A percentile compares a stretch with the other conserved stretches of the same genome.
These are phyloP conservation scores for Sphaerostilbella broomeana DNA, from an alignment of 2,329 filamentous ascomycete species.

Conservation along the genomic window DNA sequence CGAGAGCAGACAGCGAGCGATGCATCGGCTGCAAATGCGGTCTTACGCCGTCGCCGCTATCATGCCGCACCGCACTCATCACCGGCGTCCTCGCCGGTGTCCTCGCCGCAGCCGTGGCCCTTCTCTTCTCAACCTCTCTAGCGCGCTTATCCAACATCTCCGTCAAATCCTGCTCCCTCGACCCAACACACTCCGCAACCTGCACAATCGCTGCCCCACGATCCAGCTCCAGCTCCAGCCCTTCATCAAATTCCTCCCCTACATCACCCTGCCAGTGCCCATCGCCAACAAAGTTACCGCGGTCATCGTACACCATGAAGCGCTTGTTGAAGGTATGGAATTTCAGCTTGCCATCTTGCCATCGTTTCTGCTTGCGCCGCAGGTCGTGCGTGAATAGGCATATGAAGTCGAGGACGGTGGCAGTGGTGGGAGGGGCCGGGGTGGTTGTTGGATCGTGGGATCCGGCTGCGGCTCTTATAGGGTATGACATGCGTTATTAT, in stretches of 20 bases:
- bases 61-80: conserved; percentile 9
- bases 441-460: neutral
- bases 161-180: conserved; percentile 69
- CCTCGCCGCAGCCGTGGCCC: conserved; percentile 38
- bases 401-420: conserved; percentile 70
- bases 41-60: neutral
- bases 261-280: conserved; percentile 62
- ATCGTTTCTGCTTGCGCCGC: conserved; percentile 79
- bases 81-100: conserved; percentile 18
- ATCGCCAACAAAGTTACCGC: conserved; percentile 76
- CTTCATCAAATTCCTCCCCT: conserved; percentile 61
- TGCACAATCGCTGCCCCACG: conserved; percentile 70
- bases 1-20: conserved; percentile 35
- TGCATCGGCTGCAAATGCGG: conserved; percentile 31
- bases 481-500: conserved; percentile 18
- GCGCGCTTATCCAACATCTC: conserved; percentile 65
- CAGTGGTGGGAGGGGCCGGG: conserved; percentile 37
- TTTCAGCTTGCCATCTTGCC: conserved; percentile 85
- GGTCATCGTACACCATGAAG: conserved; percentile 82
- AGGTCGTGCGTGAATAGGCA: conserved; percentile 86
- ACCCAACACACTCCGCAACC: conserved; percentile 68
- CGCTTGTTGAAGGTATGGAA: conserved; percentile 89
- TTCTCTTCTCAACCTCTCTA: conserved; percentile 47
- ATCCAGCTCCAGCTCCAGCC: conserved; percentile 76
- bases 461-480: conserved; percentile 10